Conservation (phyloP, 176 grass and related monocot species). For the Bothriochloa decipiens region DNA sequence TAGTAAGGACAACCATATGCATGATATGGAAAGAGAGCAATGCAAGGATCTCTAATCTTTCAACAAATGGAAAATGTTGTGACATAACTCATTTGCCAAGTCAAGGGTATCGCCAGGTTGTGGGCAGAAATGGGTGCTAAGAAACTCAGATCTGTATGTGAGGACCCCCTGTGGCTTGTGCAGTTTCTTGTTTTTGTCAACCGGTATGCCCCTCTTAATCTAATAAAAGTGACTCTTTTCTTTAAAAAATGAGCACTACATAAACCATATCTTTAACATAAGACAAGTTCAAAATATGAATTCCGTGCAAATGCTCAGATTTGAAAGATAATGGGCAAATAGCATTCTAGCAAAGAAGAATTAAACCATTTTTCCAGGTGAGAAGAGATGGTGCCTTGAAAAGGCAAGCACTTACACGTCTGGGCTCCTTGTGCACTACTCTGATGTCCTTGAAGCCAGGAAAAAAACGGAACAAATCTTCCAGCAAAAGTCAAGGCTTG, state of each 20-base stretch:
- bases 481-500: slow-evolving; percentile 52
- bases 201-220: no score
- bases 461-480: slow-evolving; percentile 79
- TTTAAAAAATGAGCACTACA: not conserved
- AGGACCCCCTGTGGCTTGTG: not conserved
- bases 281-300: slow-evolving; percentile 12
- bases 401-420: slow-evolving; percentile 52
- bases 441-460: slow-evolving; percentile 80
- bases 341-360: slow-evolving; percentile 5
- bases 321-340: slow-evolving; percentile 22
- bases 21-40: not conserved
- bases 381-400: slow-evolving; percentile 16
- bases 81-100: not conserved
- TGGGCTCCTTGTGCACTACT: slow-evolving; percentile 75
- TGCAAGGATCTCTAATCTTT: not conserved
- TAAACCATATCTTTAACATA: slow-evolving; percentile 7
- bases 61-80: not conserved
- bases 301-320: not conserved
- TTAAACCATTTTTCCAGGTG: not conserved
- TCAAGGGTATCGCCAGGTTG: not conserved
- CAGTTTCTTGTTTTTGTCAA: not conserved
- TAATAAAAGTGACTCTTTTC: not conserved
- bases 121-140: not conserved
- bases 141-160: not conserved
- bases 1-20: not conserved